These are phyloP conservation scores for Plantago elongata DNA, from an alignment of 257 asterid genomes.

Conservation along the genomic window DNA sequence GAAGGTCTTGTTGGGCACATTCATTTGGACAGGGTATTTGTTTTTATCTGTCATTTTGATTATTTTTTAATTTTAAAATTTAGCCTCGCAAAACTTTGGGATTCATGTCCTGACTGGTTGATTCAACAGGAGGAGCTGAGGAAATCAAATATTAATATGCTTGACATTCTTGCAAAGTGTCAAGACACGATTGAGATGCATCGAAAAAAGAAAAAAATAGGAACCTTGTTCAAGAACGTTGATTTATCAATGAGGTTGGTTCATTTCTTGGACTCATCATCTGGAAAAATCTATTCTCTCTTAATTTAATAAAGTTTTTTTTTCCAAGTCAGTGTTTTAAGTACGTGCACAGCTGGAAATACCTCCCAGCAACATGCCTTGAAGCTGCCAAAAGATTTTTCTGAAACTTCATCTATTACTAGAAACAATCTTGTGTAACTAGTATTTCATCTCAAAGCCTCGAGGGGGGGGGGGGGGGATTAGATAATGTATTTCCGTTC, in stretches of 20 bases:
- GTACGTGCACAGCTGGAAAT: not conserved
- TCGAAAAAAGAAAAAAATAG: constrained; percentile 65
- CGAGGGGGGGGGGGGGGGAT: no score
- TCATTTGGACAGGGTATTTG: constrained; percentile 72
- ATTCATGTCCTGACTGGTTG: constrained; percentile 25
- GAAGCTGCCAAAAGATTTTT: no score
- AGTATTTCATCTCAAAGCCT: no score
- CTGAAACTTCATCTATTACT: no score
- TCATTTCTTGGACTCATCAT: constrained; percentile 21
- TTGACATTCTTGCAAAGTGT: constrained; percentile 61
- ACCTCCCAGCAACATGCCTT: no score
- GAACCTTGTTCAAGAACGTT: constrained; percentile 52
- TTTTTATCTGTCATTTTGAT: constrained; percentile 15
- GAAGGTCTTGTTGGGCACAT: constrained; percentile 84
- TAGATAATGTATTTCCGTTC: not conserved
- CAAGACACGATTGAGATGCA: constrained; percentile 44
- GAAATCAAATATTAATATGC: constrained; percentile 43
- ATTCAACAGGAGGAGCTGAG: constrained; percentile 50
- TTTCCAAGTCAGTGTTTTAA: no score
- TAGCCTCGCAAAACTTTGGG: constrained; percentile 12
- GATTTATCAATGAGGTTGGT: constrained; percentile 64
- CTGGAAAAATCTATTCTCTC: not conserved
- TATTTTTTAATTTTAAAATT: constrained; percentile 22
- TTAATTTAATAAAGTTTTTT: not conserved
- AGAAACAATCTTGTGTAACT: no score